Evolutionary conservation across 225 moss, liverwort and hornwort species (phyloP), one percentile per base, ranked within the genome.

Genomic region (Antitrichia curtipendula): DNA sequence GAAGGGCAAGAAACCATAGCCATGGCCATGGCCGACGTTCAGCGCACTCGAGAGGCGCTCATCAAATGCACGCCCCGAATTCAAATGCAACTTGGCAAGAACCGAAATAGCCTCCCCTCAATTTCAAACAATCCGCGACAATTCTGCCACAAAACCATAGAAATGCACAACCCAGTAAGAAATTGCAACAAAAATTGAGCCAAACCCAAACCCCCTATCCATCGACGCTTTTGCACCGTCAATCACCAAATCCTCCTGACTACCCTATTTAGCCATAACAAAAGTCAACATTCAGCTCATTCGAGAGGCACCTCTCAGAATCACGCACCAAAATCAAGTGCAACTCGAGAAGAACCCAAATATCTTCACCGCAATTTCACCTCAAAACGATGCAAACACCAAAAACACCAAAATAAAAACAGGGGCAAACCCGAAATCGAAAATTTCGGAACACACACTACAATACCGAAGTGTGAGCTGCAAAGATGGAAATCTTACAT

Each of bases 11-110:
- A 85, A 58, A 76, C 75, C 88, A 86, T 36, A 86, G 88, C 87
- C 89, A 92, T 92, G 56, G 89, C 87, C 87, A 88, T 88, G 62
- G 80, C 86, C 81, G 57, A 57, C 83, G 68, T 89, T 91, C 76
- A 91, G 56, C 60, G 62, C 80, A 83, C 80, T 78, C 58, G 72
- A 80, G 56, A 76, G 43, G 16, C 85, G 53, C 41, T 89, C 90
- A 92, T 90, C 76, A 62, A 76, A 82, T 87, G 47, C 14, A 34
- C 32, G 29, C 25, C 65, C 41, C 29, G 50, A 66, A 84, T 47
- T 54, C 54, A 38, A 45, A 60, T 23, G 19, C 75, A 82, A 18
- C 82, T 27, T 53, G 28, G 29, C 56, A 56, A 69, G 14, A 73
- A 82, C 70, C 47, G 32, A n/a, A 84, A 38, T 47, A 40, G 32